A percentile compares a stretch with the other conserved stretches of the same genome.
phyloP scores from a whole-genome alignment of 2,329 filamentous ascomycete genomes.

The Trichoderma breve region DNA sequence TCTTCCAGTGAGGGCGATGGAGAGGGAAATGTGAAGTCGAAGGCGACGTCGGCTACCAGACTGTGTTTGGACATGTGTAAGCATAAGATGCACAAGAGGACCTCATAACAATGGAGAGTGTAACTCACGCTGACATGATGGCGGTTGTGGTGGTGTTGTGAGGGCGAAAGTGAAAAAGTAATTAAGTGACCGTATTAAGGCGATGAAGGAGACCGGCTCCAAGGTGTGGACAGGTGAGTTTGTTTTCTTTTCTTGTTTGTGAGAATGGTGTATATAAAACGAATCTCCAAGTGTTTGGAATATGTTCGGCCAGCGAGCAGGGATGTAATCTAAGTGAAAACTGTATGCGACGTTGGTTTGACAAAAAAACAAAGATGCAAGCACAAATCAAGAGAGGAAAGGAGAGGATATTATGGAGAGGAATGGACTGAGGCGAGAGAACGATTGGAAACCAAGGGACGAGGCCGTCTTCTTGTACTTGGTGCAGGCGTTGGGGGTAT shows the following conservation, averaged over 20 bases:
- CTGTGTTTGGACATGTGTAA: slow-evolving; percentile 37
- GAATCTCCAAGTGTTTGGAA: slow-evolving; percentile 5
- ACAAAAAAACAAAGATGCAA: background rate
- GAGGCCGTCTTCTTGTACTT: slow-evolving; percentile 32
- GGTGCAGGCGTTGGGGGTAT: background rate
- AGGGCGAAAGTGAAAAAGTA: background rate
- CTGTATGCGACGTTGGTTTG: background rate
- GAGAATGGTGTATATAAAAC: background rate
- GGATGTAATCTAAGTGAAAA: slow-evolving; percentile 2
- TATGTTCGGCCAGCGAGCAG: slow-evolving; percentile 11
- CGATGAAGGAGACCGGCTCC: slow-evolving; percentile 26
- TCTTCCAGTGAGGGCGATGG: slow-evolving; percentile 29
- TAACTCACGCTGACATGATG: slow-evolving; percentile 39
- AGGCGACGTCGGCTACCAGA: slow-evolving; percentile 62
- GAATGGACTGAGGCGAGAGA: slow-evolving; percentile 16
- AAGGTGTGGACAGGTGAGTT: background rate
- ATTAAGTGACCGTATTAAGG: slow-evolving; percentile 1
- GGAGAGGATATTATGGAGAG: slow-evolving; percentile 15
- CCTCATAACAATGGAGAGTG: background rate
- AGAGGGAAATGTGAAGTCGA: slow-evolving; percentile 57
- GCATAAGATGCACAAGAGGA: slow-evolving; percentile 16
- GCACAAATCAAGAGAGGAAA: background rate
- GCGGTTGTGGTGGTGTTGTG: slow-evolving; percentile 20
- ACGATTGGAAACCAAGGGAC: slow-evolving; percentile 30
- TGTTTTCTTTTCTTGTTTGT: background rate